These are phyloP conservation scores for Sugiyamaella smithiae DNA, from an alignment of 805 yeast species.

Conservation along the genomic window DNA sequence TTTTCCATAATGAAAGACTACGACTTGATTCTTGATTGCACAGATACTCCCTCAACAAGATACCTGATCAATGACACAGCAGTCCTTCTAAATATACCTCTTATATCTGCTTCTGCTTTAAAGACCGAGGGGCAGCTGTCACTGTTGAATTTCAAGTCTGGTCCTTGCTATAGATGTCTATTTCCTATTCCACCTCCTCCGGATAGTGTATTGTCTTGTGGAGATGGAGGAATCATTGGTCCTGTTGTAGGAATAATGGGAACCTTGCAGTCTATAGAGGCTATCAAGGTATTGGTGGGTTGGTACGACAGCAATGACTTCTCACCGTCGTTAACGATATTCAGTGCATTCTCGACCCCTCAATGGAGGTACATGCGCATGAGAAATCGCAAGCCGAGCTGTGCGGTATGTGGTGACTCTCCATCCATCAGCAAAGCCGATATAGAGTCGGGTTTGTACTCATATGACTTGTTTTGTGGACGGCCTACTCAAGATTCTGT, in stretches of 20 bases:
- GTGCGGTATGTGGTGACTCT: conserved; percentile 60
- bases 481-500: conserved; percentile 42
- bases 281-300: conserved; percentile 68
- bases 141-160: conserved; percentile 63
- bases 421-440: conserved; percentile 48
- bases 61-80: conserved; percentile 85
- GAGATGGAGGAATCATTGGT: conserved; percentile 92
- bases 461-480: conserved; percentile 81
- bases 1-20: conserved; percentile 59
- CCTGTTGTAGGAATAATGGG: conserved; percentile 96
- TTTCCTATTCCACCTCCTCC: conserved; percentile 91
- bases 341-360: conserved; percentile 54
- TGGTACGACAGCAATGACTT: conserved; percentile 50
- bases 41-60: conserved; percentile 87
- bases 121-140: conserved; percentile 88
- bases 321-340: conserved; percentile 59
- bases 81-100: conserved; percentile 62
- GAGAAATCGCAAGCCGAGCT: conserved; percentile 60
- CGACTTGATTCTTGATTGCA: conserved; percentile 85
- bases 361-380: conserved; percentile 68
- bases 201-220: conserved; percentile 74
- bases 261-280: conserved; percentile 80
- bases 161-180: conserved; percentile 95
- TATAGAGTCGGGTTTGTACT: conserved; percentile 48
- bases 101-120: conserved; percentile 90